Base-by-base conservation (phyloP, 306 rosid species). In the Fragaria iinumae region DNA sequence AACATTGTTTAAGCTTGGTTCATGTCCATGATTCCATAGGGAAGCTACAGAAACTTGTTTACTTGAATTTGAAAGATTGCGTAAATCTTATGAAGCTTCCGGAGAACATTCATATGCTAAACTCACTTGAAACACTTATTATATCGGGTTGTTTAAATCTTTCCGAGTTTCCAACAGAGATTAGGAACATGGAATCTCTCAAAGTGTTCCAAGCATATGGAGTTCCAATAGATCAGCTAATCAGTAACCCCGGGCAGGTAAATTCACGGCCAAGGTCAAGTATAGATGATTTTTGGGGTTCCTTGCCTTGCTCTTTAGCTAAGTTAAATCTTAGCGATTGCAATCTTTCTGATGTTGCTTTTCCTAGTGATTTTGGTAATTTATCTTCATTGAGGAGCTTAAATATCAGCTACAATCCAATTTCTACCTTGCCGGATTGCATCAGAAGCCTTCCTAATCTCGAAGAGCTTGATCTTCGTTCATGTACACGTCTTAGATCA, bases 381-480 rank as follows among this genome's bases (percentile, higher is more conserved):
- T 16, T 36, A 20, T 11, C 20, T 34, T 72, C 21, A 2, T 2
- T 72, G 21, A 13, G 1, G 5, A 29, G 1, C 17, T 21, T 71
- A 3, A 0, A 32, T 0, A 5, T 71, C 10, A 11, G 6, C 3
- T 0, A 8, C 0, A 71, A 71, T 71, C 44, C 75, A 71, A 32
- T 71, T 27, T 32, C 18, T 4, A 2, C 18, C 0, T 43, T 71
- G 4, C 76, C 76, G 36, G 3, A 1, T 50, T 72, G 12, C 49
- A 6, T 72, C 29, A 34, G 8, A 10, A 4, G 34, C 23, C 21
- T 72, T 1, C n/a, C 0, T 8, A 8, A 12, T 48, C 65, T 72
- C 3, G 5, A 34, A 1, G 0, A 5, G 1, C 45, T 34, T 9
- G 13, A 27, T 5, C n/a, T 72, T 8, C 0, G 0, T 0, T 0